Evolutionary conservation across 768 basidiomycete genomes (phyloP).

Genomic region (Cyclocybe cylindracea): DNA sequence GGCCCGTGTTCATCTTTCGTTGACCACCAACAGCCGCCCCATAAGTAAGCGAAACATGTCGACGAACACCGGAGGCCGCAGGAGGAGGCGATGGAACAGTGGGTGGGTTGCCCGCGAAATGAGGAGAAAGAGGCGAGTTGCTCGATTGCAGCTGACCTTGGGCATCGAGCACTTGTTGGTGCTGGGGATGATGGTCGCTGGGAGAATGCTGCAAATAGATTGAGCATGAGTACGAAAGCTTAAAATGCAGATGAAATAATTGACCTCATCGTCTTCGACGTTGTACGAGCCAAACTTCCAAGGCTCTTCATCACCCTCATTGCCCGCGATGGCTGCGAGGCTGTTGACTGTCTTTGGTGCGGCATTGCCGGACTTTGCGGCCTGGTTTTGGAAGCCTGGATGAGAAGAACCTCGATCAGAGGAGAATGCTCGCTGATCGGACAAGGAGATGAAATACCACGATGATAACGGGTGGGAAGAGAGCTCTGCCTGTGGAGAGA

Average conservation of each 20-base stretch:
- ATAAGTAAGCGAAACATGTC: constrained; percentile 80
- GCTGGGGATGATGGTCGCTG: constrained; percentile 32
- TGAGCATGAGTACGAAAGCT: constrained; percentile 5
- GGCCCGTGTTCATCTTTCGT: constrained; percentile 49
- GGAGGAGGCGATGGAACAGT: constrained; percentile 72
- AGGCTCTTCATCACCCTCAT: constrained; percentile 87
- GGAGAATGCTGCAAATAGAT: constrained; percentile 22
- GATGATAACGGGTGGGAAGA: constrained; percentile 78
- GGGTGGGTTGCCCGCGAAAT: constrained; percentile 45
- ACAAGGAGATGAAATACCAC: constrained; percentile 46
- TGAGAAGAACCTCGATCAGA: constrained; percentile 10
- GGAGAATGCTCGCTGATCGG: constrained; percentile 19
- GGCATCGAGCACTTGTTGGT: constrained; percentile 51
- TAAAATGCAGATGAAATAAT: constrained; percentile 14
- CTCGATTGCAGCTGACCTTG: constrained; percentile 34
- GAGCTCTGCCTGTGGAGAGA: constrained; percentile 81
- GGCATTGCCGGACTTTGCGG: constrained; percentile 56
- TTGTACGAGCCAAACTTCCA: constrained; percentile 71
- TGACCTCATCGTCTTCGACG: constrained; percentile 69
- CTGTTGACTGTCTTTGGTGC: constrained; percentile 81
- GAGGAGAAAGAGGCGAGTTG: constrained; percentile 66
- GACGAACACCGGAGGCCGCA: constrained; percentile 67
- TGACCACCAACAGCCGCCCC: constrained; percentile 56
- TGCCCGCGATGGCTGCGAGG: constrained; percentile 81
- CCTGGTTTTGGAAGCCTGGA: constrained; percentile 53